Base-by-base conservation (phyloP, 228 moss, liverwort and hornwort species). In the Sphagnum magellanicum region DNA sequence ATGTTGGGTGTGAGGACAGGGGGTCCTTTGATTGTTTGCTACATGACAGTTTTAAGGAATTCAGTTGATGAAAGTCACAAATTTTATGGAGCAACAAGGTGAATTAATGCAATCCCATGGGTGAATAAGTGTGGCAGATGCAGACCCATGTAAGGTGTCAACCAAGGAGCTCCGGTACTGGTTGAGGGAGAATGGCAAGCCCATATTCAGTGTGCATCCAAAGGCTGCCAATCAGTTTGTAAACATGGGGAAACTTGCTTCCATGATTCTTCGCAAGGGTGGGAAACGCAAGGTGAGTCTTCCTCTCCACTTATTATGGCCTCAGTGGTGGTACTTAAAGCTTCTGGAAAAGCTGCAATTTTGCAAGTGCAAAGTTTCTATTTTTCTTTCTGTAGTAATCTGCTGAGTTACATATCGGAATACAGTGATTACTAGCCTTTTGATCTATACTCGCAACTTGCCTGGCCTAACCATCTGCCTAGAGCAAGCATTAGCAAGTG, bases 251-350 rank as follows among this genome's bases (percentile, higher is more conserved):
- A 67, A 67, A 11, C 50, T 67, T 12, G 67, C 67, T 6, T 49
- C 67, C 7, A 67, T 67, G 67, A 67, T 67, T 10, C 67, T 67
- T 67, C 67, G 67, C 67, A 67, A 67, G 17, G 67, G 67, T 67
- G 67, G 67, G 8, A 67, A 67, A 51, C 50, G 67, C 67, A 67
- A 67, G 67, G 67, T 67, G 50, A 13, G 49, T 13, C 51, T 67
- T 51, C 5, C 6, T 6, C 9, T 50, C 50, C 55, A 55, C 55
- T 12, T 32, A 32, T 32, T 32, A 32, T 32, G 32, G 32, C 32
- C 32, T 32, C 32, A 32, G 32, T 32, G 32, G 32, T 32, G 32
- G 32, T 32, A 32, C 32, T 32, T 32, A 32, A 32, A 32, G 32
- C 32, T 32, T 32, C 32, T 32, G 32, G 32, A 32, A 32, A 32